These are phyloP conservation scores for Sarcocystis neurona DNA, from an alignment of 169 alveolate genomes.

Conservation along the genomic window DNA sequence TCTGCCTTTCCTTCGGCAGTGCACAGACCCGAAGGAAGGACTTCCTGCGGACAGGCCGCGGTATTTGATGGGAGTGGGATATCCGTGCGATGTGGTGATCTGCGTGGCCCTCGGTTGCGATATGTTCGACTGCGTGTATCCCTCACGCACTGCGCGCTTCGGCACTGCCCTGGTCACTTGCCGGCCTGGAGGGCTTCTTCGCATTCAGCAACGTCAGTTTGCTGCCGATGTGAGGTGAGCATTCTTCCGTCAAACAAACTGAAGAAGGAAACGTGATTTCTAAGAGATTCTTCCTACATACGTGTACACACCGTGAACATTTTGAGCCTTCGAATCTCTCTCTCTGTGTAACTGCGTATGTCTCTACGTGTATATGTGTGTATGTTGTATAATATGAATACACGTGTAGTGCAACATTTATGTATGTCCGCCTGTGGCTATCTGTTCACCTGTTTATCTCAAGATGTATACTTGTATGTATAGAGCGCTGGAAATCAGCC, in stretches of 20 bases:
- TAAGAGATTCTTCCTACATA: too few relatives aligned
- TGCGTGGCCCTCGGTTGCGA: slow-evolving; percentile 98
- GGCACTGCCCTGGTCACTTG: slow-evolving; percentile 90
- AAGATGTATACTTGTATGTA: too few relatives aligned
- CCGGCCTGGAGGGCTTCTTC: not conserved
- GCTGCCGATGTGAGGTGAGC: not conserved
- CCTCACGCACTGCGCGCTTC: slow-evolving; percentile 98
- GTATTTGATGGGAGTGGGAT: slow-evolving; percentile 99
- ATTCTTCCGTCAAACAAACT: too few relatives aligned
- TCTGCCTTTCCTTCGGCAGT: slow-evolving; percentile 46
- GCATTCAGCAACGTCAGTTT: not conserved
- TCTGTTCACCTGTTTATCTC: too few relatives aligned
- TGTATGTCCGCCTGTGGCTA: too few relatives aligned
- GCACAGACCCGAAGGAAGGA: slow-evolving; percentile 64
- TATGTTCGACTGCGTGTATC: slow-evolving; percentile 99
- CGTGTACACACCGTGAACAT: too few relatives aligned
- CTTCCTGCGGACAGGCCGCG: slow-evolving; percentile 81
- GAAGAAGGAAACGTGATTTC: too few relatives aligned
- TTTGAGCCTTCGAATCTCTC: too few relatives aligned
- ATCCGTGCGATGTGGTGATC: slow-evolving; percentile 94
- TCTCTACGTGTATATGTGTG: not conserved
- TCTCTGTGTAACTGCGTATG: too few relatives aligned
- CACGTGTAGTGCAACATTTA: too few relatives aligned
- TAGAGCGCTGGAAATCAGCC: too few relatives aligned
- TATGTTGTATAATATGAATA: too few relatives aligned